Evolutionary conservation across 345 rosid species (phyloP).

Genomic region (Syzygium grande): DNA sequence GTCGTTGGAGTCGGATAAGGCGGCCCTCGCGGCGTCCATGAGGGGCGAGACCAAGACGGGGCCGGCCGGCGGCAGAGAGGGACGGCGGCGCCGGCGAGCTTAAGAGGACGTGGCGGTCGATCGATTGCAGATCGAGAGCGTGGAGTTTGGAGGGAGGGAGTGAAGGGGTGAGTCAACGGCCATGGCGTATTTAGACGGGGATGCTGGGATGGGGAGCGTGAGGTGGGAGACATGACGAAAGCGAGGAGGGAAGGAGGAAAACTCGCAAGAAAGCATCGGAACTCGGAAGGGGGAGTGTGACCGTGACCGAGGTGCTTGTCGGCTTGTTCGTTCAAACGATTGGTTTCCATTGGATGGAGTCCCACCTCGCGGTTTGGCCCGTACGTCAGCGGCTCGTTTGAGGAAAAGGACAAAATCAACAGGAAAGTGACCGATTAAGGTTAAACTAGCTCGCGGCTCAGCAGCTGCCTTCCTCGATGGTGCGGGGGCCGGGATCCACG

Average conservation of each 20-base stretch:
- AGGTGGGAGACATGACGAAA: neutral
- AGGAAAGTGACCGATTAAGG: neutral
- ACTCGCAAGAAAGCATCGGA: neutral
- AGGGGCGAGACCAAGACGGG: neutral
- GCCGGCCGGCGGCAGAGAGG: too few species aligned
- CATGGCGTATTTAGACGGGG: neutral
- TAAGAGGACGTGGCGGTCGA: neutral
- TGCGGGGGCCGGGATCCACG: neutral
- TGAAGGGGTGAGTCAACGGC: neutral
- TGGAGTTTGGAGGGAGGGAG: neutral
- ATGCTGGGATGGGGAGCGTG: neutral
- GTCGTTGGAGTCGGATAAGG: slow-evolving; percentile 63
- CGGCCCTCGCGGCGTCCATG: slow-evolving; percentile 11
- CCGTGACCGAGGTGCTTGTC: neutral
- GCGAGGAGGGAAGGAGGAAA: neutral
- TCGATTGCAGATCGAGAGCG: neutral
- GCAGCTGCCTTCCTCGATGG: neutral
- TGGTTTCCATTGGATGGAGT: neutral
- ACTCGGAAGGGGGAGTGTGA: neutral
- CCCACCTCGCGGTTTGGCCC: neutral
- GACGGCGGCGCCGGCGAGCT: neutral
- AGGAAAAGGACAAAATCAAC: neutral
- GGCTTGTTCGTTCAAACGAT: neutral
- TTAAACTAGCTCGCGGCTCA: neutral
- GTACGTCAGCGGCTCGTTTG: neutral